A percentile compares a stretch with the other conserved stretches of the same genome.
Conservation (phyloP, 2,329 filamentous ascomycete genomes). For the Penicillium digitatum region DNA sequence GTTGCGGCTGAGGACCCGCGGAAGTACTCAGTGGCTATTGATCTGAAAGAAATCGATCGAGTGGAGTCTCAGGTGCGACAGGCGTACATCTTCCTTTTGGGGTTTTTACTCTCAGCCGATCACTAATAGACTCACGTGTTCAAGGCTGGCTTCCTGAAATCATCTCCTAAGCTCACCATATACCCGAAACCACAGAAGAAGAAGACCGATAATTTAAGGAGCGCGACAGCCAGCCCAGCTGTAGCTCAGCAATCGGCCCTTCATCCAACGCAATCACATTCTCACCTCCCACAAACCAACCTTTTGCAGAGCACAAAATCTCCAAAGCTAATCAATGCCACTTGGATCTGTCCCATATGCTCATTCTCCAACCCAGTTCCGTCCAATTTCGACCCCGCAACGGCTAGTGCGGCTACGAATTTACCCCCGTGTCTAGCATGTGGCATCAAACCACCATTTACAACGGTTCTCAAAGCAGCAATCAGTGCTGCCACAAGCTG, state of each 20-base stretch:
- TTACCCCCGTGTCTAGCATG: slow-evolving; percentile 86
- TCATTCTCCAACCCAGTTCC: slow-evolving; percentile 91
- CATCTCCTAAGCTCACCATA: slow-evolving; percentile 87
- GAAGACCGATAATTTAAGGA: slow-evolving; percentile 52
- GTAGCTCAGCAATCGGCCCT: slow-evolving; percentile 27
- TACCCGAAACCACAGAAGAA: slow-evolving; percentile 74
- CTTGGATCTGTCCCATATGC: slow-evolving; percentile 95
- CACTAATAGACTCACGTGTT: background rate
- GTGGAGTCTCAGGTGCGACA: slow-evolving; percentile 74
- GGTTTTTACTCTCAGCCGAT: slow-evolving; percentile 9
- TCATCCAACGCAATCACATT: slow-evolving; percentile 34
- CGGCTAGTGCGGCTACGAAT: slow-evolving; percentile 72
- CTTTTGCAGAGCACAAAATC: slow-evolving; percentile 34
- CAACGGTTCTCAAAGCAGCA: slow-evolving; percentile 79
- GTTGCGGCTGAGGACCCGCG: slow-evolving; percentile 84
- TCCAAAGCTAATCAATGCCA: slow-evolving; percentile 54
- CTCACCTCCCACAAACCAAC: slow-evolving; percentile 30
- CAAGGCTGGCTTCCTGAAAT: slow-evolving; percentile 87
- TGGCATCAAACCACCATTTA: slow-evolving; percentile 83
- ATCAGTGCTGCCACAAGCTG: slow-evolving; percentile 65
- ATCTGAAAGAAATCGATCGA: slow-evolving; percentile 85
- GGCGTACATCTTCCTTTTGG: slow-evolving; percentile 1
- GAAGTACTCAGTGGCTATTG: slow-evolving; percentile 76
- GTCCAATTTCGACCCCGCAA: slow-evolving; percentile 83
- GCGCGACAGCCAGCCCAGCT: slow-evolving; percentile 44